These are phyloP conservation scores for Rubus parviflorus DNA, from an alignment of 306 rosid species.

Conservation along the genomic window DNA sequence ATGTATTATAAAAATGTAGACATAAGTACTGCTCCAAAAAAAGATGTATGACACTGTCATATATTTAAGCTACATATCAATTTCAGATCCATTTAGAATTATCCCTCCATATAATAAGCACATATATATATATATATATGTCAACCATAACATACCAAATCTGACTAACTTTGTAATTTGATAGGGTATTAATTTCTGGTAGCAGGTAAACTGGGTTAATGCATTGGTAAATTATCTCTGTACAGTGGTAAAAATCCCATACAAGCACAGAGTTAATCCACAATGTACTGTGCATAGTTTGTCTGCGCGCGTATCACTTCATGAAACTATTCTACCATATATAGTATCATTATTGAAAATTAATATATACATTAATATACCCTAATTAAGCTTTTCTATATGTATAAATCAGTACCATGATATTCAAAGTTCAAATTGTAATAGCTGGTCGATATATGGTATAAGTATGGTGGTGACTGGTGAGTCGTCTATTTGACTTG, in stretches of 20 bases:
- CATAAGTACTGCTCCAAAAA: not conserved
- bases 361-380: not conserved
- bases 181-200: not conserved
- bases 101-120: not conserved
- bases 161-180: not conserved
- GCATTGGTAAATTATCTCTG: not conserved
- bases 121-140: not conserved
- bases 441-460: not conserved
- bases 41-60: not conserved
- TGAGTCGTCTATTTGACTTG: conserved; percentile 25
- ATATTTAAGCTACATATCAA: not conserved
- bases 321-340: not conserved
- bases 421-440: not conserved
- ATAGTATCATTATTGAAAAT: too few species aligned
- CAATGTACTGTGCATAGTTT: not conserved
- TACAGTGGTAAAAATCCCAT: not conserved
- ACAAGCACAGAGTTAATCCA: not conserved
- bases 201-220: not conserved
- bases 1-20: conserved; percentile 22
- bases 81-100: conserved; percentile 1
- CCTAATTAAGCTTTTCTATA: not conserved
- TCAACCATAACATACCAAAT: not conserved
- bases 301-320: not conserved
- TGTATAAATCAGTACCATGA: not conserved
- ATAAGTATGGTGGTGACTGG: not conserved